Evolutionary conservation across 495 filamentous ascomycete genomes (phyloP).

Genomic region (Penicillium turbatum): DNA sequence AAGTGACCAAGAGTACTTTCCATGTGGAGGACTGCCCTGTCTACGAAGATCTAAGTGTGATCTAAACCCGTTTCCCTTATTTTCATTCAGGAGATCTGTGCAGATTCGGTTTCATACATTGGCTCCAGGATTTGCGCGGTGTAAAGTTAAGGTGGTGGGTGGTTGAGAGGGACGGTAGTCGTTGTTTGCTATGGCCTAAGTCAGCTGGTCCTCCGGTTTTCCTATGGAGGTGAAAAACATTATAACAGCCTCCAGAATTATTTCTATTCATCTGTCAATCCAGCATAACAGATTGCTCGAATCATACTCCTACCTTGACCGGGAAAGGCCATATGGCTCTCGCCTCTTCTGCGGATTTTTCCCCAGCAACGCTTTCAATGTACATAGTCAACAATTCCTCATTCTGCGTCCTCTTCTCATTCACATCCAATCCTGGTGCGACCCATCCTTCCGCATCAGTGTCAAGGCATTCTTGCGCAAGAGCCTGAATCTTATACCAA

Average conservation of each 20-base stretch:
- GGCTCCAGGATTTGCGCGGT: too few species aligned
- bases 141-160: too few species aligned
- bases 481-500: slow-evolving; percentile 28
- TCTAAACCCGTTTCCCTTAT: too few species aligned
- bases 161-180: too few species aligned
- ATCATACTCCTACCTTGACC: slow-evolving; percentile 1
- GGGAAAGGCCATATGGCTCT: slow-evolving; percentile 32
- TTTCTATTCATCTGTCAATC: not conserved
- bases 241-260: slow-evolving; percentile 1
- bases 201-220: not conserved
- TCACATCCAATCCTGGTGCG: slow-evolving; percentile 29
- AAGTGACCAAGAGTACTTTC: too few species aligned
- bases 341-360: slow-evolving; percentile 27
- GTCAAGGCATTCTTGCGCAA: slow-evolving; percentile 31
- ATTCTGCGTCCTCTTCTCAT: slow-evolving; percentile 26
- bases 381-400: slow-evolving; percentile 26
- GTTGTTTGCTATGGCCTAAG: not conserved
- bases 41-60: too few species aligned
- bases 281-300: not conserved
- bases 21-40: too few species aligned
- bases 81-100: too few species aligned
- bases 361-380: slow-evolving; percentile 22
- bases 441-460: slow-evolving; percentile 40
- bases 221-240: not conserved
- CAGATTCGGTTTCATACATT: too few species aligned